Base-by-base conservation (phyloP, 257 asterid genomes). In the Plantago major region DNA sequence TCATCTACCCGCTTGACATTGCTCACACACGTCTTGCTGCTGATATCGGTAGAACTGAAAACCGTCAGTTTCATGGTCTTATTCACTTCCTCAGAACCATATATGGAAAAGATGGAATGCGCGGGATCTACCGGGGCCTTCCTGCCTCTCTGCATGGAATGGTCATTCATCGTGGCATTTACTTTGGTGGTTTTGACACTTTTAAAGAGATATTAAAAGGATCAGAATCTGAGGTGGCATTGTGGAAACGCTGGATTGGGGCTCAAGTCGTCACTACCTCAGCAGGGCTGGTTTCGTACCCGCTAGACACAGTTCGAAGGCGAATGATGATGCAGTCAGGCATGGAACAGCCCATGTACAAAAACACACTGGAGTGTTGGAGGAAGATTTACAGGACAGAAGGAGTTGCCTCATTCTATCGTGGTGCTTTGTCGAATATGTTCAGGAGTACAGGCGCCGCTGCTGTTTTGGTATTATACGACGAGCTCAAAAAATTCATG, bases 241-340 rank as follows among this genome's bases (percentile, higher is more conserved):
- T 91, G 66, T 91, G 96, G 96, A 88, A 86, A 62, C 86, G 98
- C 6, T 88, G 98, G 96, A 63, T 70, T 0, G 92, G 81, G n/a
- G 99, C 99, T 49, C 97, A 92, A 58, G 99, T 80, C 1, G 97
- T 92, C 42, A 92, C 99, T 2, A 86, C 97, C 2, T 72, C 97
- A 10, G 95, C 99, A 1, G 99, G 97, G 59, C 42, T 92, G 76
- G 10, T 89, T 46, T 92, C 99, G 5, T 92, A 92, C 63, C 99
- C 99, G 3, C 60, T 92, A 42, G 99, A 92, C 62, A 92, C 99
- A 0, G 99, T 92, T 22, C 55, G 97, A 68, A 81, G 99, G 80
- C 84, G 99, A 60, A 92, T 92, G 91, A 92, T 92, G 99, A 92
- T 92, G 99, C 97, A 92, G 51, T 87, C 99, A 5, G 99, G 99